Evolutionary conservation across 805 yeast species (phyloP), one percentile per base, ranked within the genome.

Genomic region (Vanderwaltozyma polyspora): DNA sequence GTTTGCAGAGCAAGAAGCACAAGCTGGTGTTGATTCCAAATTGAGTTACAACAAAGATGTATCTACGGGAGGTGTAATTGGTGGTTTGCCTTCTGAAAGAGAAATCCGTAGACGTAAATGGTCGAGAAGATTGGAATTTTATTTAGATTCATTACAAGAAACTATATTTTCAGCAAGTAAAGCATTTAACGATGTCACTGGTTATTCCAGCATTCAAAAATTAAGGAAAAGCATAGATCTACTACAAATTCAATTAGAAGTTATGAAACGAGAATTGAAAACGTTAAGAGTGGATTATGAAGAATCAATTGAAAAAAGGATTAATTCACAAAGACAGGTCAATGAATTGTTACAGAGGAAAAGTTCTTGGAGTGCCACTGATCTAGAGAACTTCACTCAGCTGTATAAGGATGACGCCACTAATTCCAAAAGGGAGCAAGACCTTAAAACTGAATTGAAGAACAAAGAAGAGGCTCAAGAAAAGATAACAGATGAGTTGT

Each of bases 331-430:
- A 52, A 71, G 76, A 35, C 86, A 84, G 45, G 77, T 91, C 34
- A 91, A 87, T 53, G 95, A 86, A 48, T 62, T 91, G 13, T 60
- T 91, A 25, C 89, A 89, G 44, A 63, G 96, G 32, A 87, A 91
- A 45, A 77, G 79, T 45, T 66, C 70, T 16, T 91, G 99, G 99
- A 56, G 70, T 2, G 64, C 87, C 0, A 47, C 47, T 3, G 99
- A 91, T 56, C 64, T 91, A 32, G 95, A 87, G 46, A 59, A 79
- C 34, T 91, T 91, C 52, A 89, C 98, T 0, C 68, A 69, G 33
- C 55, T 89, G 18, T 91, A 86, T 56, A 70, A 80, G 42, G 74
- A 75, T 42, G 95, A 89, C 48, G 95, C 89, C 43, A 66, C 63
- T 15, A 74, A 84, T 45, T 83, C 82, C 38, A 67, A 67, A 36